Base-by-base conservation (phyloP, 441 rosid species). In the Croton laevigatus region DNA sequence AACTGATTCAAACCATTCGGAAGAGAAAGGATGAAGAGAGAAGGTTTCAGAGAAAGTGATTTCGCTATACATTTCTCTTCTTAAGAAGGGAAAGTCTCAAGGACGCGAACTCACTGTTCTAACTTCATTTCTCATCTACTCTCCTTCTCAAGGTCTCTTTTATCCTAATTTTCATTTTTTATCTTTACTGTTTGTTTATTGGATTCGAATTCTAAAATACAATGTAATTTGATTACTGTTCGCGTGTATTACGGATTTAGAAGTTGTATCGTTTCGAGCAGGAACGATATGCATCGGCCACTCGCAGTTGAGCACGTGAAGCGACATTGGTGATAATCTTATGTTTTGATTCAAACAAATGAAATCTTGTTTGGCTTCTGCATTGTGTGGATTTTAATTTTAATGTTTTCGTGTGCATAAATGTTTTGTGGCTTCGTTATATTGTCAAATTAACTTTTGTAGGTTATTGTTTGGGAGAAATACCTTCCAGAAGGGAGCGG, bases 11-110 rank as follows among this genome's bases (percentile, higher is more conserved):
- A 42, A 27, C 20, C 19, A 44, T 14, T 17, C 60, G 27, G 19
- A 44, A 23, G 72, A 52, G 52, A n/a, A 51, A 36, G 68, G 62
- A 8, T 85, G 86, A 90, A 90, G 90, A 59, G 83, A 76, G 70
- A 82, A n/a, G 58, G 85, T 88, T 5, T 76, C 93, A 3, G 81
- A 83, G 78, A 84, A 90, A 79, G 97, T 81, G 34, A 44, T 87
- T 4, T 71, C 86, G 4, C 73, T 78, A 2, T 87, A 87, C 80
- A 68, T 53, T 9, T 85, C 97, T 64, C 91, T 91, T 20, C 91
- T 93, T 4, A 91, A 84, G 81, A 91, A 94, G 71, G 97, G 96
- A 34, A 94, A 94, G 84, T 97, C 98, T 54, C 97, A 94, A 81
- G 97, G 97, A 19, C 85, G 88, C 45, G 97, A 94, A 79, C 89